Evolutionary conservation across 2,329 filamentous ascomycete species (phyloP), one percentile per base, ranked within the genome.

Genomic region (Ceratocystis eucalypticola): DNA sequence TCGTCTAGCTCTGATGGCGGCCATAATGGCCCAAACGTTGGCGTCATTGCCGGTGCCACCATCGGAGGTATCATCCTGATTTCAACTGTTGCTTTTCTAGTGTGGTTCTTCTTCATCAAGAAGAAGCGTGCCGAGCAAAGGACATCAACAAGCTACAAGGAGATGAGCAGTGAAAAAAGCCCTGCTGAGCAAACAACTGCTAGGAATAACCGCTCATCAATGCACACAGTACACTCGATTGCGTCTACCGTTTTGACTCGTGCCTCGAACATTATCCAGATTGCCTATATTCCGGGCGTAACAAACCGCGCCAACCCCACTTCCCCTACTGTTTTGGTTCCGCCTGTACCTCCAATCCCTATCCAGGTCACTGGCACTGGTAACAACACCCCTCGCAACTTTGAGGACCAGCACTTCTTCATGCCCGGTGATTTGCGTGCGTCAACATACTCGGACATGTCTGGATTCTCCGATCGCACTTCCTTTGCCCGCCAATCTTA

Each of bases 181-280:
- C 44, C 62, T 20, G 70, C 28, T 71, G 73, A 2, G 70, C 74
- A 63, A 70, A 73, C 80, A 73, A 79, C 75, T 66, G 80, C 79
- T 70, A 75, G 81, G 69, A 82, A 84, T 71, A 81, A 86, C 70
- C 82, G 91, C 71, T 84, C 88, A 66, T 94, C 92, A 10, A 89
- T 89, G 57, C 86, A 94, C 74, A 89, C 89, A n/a, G 87, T 93
- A 65, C 84, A 88, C 72, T 97, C 93, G 12, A 91, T 99, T 73
- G 94, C 94, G 17, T 96, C 92, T 8, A 97, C 93, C 30, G 91
- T 97, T 68, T 83, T 96, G 68, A 97, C 94, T 20, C 87, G 94
- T 69, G 94, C 94, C 62, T 97, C 94, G 72, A 99, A 99, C 79
- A 93, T 99, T 74, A 99, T 99, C 72, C 94, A 97, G 77, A 99